phyloP scores from a whole-genome alignment of 768 basidiomycete species.

The Tricholoma terreum region DNA sequence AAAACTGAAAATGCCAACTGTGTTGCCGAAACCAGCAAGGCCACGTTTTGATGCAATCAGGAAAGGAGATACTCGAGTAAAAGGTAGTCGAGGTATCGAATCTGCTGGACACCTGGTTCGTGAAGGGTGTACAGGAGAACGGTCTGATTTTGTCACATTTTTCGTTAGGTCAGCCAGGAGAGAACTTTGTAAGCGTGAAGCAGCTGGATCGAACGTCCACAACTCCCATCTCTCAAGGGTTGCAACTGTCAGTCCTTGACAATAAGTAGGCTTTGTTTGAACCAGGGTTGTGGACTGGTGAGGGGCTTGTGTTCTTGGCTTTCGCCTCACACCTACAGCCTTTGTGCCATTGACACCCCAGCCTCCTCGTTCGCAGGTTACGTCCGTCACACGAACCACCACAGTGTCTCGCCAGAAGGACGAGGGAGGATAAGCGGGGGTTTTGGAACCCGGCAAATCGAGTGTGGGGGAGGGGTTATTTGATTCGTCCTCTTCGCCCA shows the following conservation, averaged over 20 bases:
- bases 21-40: constrained; percentile 78
- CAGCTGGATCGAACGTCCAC: constrained; percentile 69
- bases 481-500: constrained; percentile 40
- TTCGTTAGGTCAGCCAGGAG: constrained; percentile 45
- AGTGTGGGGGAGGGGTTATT: constrained; percentile 2
- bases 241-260: constrained; percentile 53
- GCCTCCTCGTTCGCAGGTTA: constrained; percentile 69
- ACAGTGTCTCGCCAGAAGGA: constrained; percentile 61
- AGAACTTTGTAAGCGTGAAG: constrained; percentile 46
- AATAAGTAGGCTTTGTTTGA: constrained; percentile 8
- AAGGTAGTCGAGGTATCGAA: constrained; percentile 61
- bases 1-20: constrained; percentile 57
- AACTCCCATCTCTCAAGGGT: constrained; percentile 81
- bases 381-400: constrained; percentile 50
- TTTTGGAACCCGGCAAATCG: constrained; percentile 29
- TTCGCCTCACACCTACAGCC: constrained; percentile 69
- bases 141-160: constrained; percentile 12
- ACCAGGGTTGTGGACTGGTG: constrained; percentile 18
- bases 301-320: constrained; percentile 44
- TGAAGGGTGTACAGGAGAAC: constrained; percentile 20
- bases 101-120: constrained; percentile 21
- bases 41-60: constrained; percentile 46
- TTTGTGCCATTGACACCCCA: constrained; percentile 66
- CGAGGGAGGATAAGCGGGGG: constrained; percentile 32
- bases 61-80: constrained; percentile 71